A percentile compares a stretch with the other conserved stretches of the same genome.
These are phyloP conservation scores for Xerocomellus dryophilus DNA, from an alignment of 768 basidiomycete species.

Conservation along the genomic window DNA sequence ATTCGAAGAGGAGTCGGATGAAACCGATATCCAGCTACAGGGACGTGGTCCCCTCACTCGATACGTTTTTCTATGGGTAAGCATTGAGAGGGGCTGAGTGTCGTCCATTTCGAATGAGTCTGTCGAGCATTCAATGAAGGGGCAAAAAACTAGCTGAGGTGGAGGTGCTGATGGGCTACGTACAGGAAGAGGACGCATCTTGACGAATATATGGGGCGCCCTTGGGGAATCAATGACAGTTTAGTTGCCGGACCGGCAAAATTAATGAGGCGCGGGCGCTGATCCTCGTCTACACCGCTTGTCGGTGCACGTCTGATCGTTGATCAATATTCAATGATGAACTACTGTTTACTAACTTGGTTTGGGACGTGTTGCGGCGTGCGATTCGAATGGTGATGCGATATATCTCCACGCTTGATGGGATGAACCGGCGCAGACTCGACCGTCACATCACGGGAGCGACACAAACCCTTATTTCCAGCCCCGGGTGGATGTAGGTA, in stretches of 20 bases:
- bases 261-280: conserved; percentile 5
- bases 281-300: conserved; percentile 19
- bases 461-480: no score
- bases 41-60: conserved; percentile 32
- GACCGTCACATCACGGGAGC: not conserved
- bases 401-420: not conserved
- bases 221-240: not conserved
- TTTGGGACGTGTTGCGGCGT: not conserved
- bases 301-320: conserved; percentile 15
- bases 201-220: conserved; percentile 16
- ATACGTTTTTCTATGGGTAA: conserved; percentile 8
- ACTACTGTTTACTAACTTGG: not conserved
- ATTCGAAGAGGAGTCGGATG: conserved; percentile 11
- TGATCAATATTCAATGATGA: not conserved
- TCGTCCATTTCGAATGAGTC: conserved; percentile 11
- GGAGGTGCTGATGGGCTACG: conserved; percentile 3
- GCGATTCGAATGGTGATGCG: not conserved
- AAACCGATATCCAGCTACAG: conserved; percentile 22
- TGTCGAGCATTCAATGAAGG: not conserved
- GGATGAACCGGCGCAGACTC: not conserved
- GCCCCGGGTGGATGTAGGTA: not conserved
- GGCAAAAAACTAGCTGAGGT: conserved; percentile 2
- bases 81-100: conserved; percentile 3
- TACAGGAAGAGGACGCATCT: conserved; percentile 12
- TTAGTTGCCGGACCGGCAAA: conserved; percentile 1